Conservation (phyloP, 2,329 filamentous ascomycete genomes). For the Aspergillus brasiliensis region DNA sequence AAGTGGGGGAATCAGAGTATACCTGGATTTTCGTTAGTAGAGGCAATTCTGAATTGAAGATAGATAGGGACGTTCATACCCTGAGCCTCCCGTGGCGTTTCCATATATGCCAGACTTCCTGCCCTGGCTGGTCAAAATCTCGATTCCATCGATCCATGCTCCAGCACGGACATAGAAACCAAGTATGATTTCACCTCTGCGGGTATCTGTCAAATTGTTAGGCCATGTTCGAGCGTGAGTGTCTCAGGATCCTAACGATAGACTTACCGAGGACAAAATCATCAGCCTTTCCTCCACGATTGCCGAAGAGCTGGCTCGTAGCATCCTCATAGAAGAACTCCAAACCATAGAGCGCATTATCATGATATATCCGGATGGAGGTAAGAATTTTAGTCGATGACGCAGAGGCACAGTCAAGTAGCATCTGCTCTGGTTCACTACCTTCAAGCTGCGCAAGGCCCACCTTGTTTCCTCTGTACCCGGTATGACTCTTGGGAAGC, state of each 20-base stretch:
- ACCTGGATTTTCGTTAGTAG: slow-evolving; percentile 53
- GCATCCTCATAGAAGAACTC: slow-evolving; percentile 93
- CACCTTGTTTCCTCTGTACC: slow-evolving; percentile 74
- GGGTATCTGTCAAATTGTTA: slow-evolving; percentile 62
- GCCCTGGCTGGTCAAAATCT: slow-evolving; percentile 87
- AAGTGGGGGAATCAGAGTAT: slow-evolving; percentile 83
- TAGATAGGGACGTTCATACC: slow-evolving; percentile 60
- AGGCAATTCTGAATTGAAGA: background rate
- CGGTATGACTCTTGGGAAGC: slow-evolving; percentile 71
- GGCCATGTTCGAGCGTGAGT: background rate
- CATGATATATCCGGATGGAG: slow-evolving; percentile 75
- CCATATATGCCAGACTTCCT: slow-evolving; percentile 84
- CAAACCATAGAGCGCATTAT: slow-evolving; percentile 75
- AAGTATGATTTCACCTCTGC: slow-evolving; percentile 80
- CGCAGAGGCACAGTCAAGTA: slow-evolving; percentile 70
- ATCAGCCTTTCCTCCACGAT: slow-evolving; percentile 69
- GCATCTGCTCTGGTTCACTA: slow-evolving; percentile 68
- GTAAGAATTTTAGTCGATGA: slow-evolving; percentile 73
- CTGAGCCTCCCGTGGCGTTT: slow-evolving; percentile 74
- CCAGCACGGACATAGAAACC: slow-evolving; percentile 84
- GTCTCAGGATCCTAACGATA: background rate
- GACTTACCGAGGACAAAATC: slow-evolving; percentile 74
- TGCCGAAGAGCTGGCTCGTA: slow-evolving; percentile 83
- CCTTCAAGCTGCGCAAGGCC: slow-evolving; percentile 73
- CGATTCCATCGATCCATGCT: slow-evolving; percentile 80